These are phyloP conservation scores for Avena sativa DNA, from an alignment of 176 grass and related monocot species.

Conservation along the genomic window DNA sequence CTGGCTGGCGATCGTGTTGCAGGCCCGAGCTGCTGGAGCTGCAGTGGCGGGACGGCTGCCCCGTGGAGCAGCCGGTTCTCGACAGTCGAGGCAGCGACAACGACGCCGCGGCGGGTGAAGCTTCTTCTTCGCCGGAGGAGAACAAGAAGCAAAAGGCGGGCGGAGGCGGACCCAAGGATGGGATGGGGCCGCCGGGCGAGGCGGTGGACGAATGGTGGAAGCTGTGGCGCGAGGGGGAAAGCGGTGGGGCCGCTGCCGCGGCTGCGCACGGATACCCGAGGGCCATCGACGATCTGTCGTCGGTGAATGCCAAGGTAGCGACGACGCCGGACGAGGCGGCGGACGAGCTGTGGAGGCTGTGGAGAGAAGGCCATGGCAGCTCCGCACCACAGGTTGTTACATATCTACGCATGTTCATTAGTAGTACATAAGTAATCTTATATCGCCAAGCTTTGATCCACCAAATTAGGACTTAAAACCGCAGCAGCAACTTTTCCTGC, in stretches of 20 bases:
- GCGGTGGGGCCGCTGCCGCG: neutral
- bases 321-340: neutral
- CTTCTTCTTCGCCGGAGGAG: too few species aligned
- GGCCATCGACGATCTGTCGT: neutral
- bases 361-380: constrained; percentile 15
- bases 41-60: constrained; percentile 32
- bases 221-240: constrained; percentile 8
- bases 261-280: neutral
- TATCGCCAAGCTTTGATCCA: neutral
- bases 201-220: constrained; percentile 32
- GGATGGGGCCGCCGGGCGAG: neutral
- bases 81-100: neutral
- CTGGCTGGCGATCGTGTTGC: neutral
- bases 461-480: neutral
- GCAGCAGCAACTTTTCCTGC: neutral
- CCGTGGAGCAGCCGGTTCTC: constrained; percentile 21
- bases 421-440: too few species aligned
- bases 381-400: neutral
- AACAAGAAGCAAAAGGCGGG: too few species aligned
- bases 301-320: neutral
- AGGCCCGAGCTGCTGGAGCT: constrained; percentile 28
- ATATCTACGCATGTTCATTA: too few species aligned
- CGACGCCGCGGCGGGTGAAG: neutral
- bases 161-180: too few species aligned
- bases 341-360: constrained; percentile 3